Percentiles rank a stretch among this genome's conserved stretches.
phyloP scores from a whole-genome alignment of 2,329 filamentous ascomycete species.

The Raffaelea albimanens region DNA sequence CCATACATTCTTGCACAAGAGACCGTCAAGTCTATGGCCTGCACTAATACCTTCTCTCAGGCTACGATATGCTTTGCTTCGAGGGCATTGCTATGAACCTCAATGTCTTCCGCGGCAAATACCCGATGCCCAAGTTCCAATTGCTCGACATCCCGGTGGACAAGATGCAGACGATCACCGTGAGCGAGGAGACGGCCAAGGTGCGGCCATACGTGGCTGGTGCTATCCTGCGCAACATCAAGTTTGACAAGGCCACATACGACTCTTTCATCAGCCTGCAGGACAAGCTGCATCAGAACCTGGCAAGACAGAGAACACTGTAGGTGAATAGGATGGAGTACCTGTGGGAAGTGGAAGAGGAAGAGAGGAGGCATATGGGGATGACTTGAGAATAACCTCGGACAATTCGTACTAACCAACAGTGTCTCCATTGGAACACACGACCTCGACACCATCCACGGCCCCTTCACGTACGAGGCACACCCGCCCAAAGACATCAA shows the following conservation, averaged over 20 bases:
- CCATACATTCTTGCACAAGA: too few species aligned
- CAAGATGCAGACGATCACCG: slow-evolving; percentile 70
- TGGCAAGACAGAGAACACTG: slow-evolving; percentile 84
- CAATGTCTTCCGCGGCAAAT: slow-evolving; percentile 81
- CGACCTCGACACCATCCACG: slow-evolving; percentile 85
- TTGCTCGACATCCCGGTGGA: slow-evolving; percentile 63
- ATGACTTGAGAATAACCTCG: not conserved
- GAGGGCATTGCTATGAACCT: slow-evolving; percentile 94
- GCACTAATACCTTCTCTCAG: too few species aligned
- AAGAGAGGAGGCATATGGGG: too few species aligned
- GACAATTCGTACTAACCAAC: not conserved
- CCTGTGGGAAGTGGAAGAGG: not conserved
- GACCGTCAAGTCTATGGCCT: too few species aligned
- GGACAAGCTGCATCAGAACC: slow-evolving; percentile 95
- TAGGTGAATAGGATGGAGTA: slow-evolving; percentile 4
- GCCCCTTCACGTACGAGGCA: slow-evolving; percentile 95
- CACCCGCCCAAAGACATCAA: slow-evolving; percentile 83
- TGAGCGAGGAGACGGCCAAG: slow-evolving; percentile 63
- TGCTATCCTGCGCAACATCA: slow-evolving; percentile 81
- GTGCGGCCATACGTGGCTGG: slow-evolving; percentile 84
- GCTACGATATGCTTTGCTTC: slow-evolving; percentile 87
- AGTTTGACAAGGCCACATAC: slow-evolving; percentile 84
- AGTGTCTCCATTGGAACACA: slow-evolving; percentile 91
- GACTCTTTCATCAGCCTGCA: slow-evolving; percentile 96
- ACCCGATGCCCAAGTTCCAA: slow-evolving; percentile 68